These are phyloP conservation scores for Aspergillus pseudotamarii DNA, from an alignment of 2,329 filamentous ascomycete genomes.

Conservation along the genomic window DNA sequence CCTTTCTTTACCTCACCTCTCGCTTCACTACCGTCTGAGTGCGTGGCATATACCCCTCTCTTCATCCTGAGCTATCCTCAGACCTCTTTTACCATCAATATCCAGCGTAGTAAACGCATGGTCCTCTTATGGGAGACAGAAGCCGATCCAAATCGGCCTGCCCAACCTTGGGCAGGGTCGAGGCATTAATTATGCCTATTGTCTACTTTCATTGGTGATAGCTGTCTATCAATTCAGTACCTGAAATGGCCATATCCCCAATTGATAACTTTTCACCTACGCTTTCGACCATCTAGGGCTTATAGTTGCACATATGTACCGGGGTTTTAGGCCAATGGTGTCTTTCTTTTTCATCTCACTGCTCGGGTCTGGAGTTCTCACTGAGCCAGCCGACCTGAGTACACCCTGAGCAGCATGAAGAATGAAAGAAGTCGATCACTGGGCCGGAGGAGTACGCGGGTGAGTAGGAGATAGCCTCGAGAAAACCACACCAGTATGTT, in stretches of 20 bases:
- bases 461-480: neutral
- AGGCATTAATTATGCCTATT: neutral
- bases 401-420: neutral
- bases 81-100: neutral
- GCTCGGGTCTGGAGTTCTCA: neutral
- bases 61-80: neutral
- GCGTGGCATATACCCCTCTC: slow-evolving; percentile 1
- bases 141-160: slow-evolving; percentile 1
- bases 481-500: neutral
- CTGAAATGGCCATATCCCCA: slow-evolving; percentile 4
- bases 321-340: neutral
- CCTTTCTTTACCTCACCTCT: neutral
- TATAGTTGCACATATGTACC: neutral
- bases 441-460: neutral
- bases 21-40: neutral
- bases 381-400: neutral
- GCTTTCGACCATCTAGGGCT: neutral
- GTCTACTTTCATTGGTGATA: slow-evolving; percentile 4
- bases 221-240: slow-evolving; percentile 4
- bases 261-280: neutral
- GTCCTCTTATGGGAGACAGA: slow-evolving; percentile 2
- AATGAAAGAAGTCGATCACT: neutral
- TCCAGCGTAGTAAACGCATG: slow-evolving; percentile 1
- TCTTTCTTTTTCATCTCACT: neutral
- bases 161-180: neutral